A percentile compares a stretch with the other conserved stretches of the same genome.
These are phyloP conservation scores for Zygosaccharomyces sapae DNA, from an alignment of 1,139 yeast genomes.

Conservation along the genomic window DNA sequence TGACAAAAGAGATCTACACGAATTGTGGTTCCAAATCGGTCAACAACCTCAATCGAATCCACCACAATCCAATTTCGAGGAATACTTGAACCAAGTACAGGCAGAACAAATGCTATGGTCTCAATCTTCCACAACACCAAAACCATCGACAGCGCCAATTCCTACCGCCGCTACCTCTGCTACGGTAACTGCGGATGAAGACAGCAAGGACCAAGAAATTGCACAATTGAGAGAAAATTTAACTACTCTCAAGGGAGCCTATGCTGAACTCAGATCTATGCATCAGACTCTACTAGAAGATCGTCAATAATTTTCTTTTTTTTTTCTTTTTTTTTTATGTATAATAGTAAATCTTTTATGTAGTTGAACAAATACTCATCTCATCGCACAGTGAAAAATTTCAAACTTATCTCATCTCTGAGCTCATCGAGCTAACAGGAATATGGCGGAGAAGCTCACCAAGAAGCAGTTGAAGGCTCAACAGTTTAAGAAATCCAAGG, in stretches of 20 bases:
- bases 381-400: not conserved
- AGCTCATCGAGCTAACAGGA: constrained; percentile 4
- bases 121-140: constrained; percentile 40
- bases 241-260: constrained; percentile 51
- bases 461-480: constrained; percentile 79
- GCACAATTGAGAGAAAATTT: constrained; percentile 46
- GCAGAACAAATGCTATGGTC: constrained; percentile 50
- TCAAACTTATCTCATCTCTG: not conserved
- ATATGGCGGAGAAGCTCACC: constrained; percentile 47
- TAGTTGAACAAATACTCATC: not conserved
- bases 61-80: constrained; percentile 34
- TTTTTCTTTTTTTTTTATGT: not conserved
- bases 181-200: constrained; percentile 1
- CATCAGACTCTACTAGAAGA: constrained; percentile 43
- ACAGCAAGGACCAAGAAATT: constrained; percentile 30
- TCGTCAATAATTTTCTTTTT: constrained; percentile 1
- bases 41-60: constrained; percentile 22
- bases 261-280: constrained; percentile 53
- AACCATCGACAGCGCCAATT: constrained; percentile 7
- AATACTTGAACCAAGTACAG: constrained; percentile 47
- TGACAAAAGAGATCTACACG: constrained; percentile 44
- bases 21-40: constrained; percentile 46
- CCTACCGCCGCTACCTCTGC: constrained; percentile 3
- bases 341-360: constrained; percentile 11
- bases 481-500: constrained; percentile 46